Base-by-base conservation (phyloP, 352 stramenopile genomes). In the Phytopythium delawarense region DNA sequence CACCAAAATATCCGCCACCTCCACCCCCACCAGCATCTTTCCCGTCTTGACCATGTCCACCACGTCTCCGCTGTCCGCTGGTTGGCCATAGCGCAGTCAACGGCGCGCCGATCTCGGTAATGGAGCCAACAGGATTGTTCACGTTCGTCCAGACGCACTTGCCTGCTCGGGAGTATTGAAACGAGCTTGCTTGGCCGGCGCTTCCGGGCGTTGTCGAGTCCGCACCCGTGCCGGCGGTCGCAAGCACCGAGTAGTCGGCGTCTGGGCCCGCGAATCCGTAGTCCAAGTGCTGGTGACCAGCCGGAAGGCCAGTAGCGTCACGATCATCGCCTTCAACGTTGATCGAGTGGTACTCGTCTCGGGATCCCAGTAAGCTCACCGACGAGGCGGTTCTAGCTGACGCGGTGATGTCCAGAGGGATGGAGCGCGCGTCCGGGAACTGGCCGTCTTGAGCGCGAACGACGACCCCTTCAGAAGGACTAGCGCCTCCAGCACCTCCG, bases 11-110 rank as follows among this genome's bases (percentile, higher is more conserved):
- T 1, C 88, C 88, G 4, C 75, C 81, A 0, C 88, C 88, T 44
- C 86, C 88, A 6, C 88, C 88, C 7, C 88, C 88, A n/a, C 88
- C 86, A 15, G 68, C 82, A 61, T 92, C 79, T 57, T 87, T 85
- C 1, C 88, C 85, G 44, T 90, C 81, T 62, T 91, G 80, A 5
- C 86, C 88, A 21, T 80, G 77, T 4, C 88, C 88, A 4, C 88
- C 81, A 6, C 49, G 49, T 23, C 66, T 23, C 34, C 61, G 61
- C 48, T 70, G 72, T 11, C 82, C 80, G 18, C 66, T 68, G 5
- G 82, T 78, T 15, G 84, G 59, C 64, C 50, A 80, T 30, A 28
- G 20, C 6, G 55, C 35, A 4, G 16, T 40, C 28, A 50, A 16
- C 2, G 55, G 40, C 25, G 55, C 23, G 11, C 4, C 55, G 12